Percentiles rank a stretch among this genome's conserved stretches.
phyloP scores from a whole-genome alignment of 1,284 basidiomycete genomes.

The Leucoagaricus sp. region DNA sequence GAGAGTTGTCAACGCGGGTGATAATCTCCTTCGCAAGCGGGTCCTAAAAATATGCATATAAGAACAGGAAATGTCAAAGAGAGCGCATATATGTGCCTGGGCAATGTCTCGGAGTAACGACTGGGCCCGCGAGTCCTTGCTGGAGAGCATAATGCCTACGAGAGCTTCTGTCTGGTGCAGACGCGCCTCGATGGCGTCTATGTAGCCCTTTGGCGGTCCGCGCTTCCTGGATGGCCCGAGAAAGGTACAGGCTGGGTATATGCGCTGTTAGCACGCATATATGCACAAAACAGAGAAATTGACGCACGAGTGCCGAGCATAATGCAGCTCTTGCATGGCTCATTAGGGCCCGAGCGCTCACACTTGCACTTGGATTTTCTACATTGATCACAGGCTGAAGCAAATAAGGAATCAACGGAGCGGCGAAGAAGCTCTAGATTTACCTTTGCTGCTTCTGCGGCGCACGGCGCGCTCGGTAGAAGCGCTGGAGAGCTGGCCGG shows the following conservation, averaged over 20 bases:
- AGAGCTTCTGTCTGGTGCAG: conserved; percentile 87
- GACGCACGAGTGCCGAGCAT: conserved; percentile 62
- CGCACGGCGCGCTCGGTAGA: conserved; percentile 54
- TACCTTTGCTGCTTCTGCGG: conserved; percentile 68
- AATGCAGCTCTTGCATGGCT: conserved; percentile 72
- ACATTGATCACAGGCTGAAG: conserved; percentile 75
- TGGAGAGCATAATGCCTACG: conserved; percentile 73
- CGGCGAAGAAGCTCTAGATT: conserved; percentile 20
- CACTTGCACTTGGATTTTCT: conserved; percentile 82
- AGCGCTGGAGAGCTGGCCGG: conserved; percentile 37
- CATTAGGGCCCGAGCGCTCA: conserved; percentile 53
- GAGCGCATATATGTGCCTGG: conserved; percentile 35
- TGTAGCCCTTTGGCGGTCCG: conserved; percentile 87
- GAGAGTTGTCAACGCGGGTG: conserved; percentile 70
- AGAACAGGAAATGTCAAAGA: conserved; percentile 3
- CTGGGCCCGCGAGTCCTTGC: conserved; percentile 64
- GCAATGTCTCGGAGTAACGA: conserved; percentile 59
- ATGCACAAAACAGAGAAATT: not conserved
- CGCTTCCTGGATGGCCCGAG: conserved; percentile 81
- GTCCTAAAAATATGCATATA: conserved; percentile 45
- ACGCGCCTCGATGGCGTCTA: conserved; percentile 86
- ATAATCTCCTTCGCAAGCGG: conserved; percentile 74
- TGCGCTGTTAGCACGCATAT: conserved; percentile 6
- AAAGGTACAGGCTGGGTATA: conserved; percentile 68
- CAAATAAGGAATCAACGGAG: conserved; percentile 15